Evolutionary conservation across 2,329 filamentous ascomycete species (phyloP).

Genomic region (Ophiocordyceps camponoti-rufipedis): DNA sequence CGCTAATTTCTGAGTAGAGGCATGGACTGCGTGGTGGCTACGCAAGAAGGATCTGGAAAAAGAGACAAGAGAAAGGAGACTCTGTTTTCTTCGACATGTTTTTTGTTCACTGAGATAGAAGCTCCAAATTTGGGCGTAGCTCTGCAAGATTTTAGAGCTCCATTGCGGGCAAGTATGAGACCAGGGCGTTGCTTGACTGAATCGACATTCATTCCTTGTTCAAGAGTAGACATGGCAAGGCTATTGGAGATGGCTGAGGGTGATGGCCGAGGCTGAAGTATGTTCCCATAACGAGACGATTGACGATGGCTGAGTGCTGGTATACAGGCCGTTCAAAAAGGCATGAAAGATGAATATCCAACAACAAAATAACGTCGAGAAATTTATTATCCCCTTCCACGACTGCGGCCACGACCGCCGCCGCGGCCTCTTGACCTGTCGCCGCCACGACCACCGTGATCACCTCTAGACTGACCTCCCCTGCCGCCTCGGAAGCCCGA

Average conservation of each 20-base stretch:
- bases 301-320: background rate
- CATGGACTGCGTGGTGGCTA: background rate
- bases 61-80: too few relatives aligned
- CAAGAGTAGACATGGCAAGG: too few relatives aligned
- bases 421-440: constrained; percentile 23
- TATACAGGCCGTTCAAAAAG: background rate
- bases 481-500: constrained; percentile 47
- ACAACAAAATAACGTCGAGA: constrained; percentile 3
- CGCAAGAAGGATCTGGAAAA: background rate
- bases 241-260: too few relatives aligned
- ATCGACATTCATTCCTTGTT: too few relatives aligned
- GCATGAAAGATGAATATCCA: background rate
- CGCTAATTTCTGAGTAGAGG: constrained; percentile 44
- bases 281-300: too few relatives aligned
- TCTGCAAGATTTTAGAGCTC: background rate
- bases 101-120: background rate
- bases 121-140: background rate
- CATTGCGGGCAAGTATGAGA: too few relatives aligned
- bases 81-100: too few relatives aligned
- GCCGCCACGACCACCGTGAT: constrained; percentile 31
- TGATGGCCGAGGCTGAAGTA: too few relatives aligned
- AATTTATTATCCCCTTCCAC: constrained; percentile 15
- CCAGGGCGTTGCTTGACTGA: too few relatives aligned
- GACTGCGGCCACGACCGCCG: constrained; percentile 17
- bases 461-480: constrained; percentile 37